A percentile compares a stretch with the other conserved stretches of the same genome.
These are phyloP conservation scores for Alliaria petiolata DNA, from an alignment of 345 rosid genomes.

Conservation along the genomic window DNA sequence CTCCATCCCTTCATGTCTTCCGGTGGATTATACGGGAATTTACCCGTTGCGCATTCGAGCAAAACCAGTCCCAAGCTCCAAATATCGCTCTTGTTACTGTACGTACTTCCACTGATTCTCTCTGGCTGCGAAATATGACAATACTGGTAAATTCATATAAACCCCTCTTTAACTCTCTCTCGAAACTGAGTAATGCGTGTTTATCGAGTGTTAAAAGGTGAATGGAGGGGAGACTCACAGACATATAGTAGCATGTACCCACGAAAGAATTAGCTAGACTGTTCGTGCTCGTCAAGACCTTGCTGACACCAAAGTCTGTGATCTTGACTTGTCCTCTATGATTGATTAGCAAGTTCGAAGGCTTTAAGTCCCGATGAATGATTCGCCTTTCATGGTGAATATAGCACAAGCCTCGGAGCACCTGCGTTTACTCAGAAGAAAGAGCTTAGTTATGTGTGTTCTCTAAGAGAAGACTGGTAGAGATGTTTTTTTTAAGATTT, in stretches of 20 bases:
- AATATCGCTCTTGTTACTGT: constrained; percentile 54
- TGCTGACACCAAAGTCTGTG: constrained; percentile 93
- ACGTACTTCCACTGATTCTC: constrained; percentile 54
- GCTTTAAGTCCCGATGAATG: constrained; percentile 84
- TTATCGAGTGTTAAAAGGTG: background rate
- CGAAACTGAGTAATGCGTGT: background rate
- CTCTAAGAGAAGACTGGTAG: background rate
- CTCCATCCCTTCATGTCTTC: constrained; percentile 57
- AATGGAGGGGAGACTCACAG: constrained; percentile 53
- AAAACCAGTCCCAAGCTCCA: constrained; percentile 95
- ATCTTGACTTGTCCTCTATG: constrained; percentile 96
- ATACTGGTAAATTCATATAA: background rate
- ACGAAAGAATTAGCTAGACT: constrained; percentile 78
- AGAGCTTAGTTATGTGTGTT: background rate
- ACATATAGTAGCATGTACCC: constrained; percentile 87
- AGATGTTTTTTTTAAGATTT: background rate
- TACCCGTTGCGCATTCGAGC: constrained; percentile 79
- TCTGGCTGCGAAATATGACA: constrained; percentile 57
- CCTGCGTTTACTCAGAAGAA: constrained; percentile 48
- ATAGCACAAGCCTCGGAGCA: constrained; percentile 70
- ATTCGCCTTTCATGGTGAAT: constrained; percentile 84
- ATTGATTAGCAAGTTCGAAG: constrained; percentile 82
- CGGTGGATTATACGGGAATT: constrained; percentile 80
- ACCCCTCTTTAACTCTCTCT: background rate
- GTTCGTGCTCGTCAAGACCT: constrained; percentile 67